Base-by-base conservation (phyloP, 2,329 filamentous ascomycete genomes). In the Epichloe hybrida region DNA sequence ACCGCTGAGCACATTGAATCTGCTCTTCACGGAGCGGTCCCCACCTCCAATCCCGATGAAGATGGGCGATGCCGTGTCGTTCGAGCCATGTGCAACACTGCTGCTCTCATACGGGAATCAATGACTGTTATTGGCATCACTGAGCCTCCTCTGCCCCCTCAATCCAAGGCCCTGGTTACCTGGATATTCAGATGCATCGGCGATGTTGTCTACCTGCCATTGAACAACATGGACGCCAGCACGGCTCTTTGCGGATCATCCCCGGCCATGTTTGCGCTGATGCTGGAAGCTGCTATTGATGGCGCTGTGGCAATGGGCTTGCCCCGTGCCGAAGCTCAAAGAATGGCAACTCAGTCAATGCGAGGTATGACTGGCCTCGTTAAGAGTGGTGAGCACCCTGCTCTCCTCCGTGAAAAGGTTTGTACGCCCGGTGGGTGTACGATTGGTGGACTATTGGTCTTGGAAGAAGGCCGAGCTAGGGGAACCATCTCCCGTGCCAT, bases 1-100 rank as follows among this genome's bases (percentile, higher is more conserved):
- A 81, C 83, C 2, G 78, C 80, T 15, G 66, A 77, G 46, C 80
- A 89, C 59, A 80, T 95, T 55, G 77, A 83, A 60, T 68, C 69
- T 15, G 75, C 79, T 35, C 67, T 91, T 12, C 81, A 86, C 59
- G 74, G 75, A 27, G 69, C 71, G 9, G 67, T 74, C 20, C 71
- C 74, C 38, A 66, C 68, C n/a, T 66, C 72, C 54, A 67, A 70
- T 57, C 65, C 70, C 15, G 67, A 69, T 5, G 64, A 68, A 50
- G 71, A 72, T 50, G 71, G 72, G 31, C 69, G 72, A 39, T 85
- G 79, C 66, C 72, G 77, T 41, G 75, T 93, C 43, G 82, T 94
- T 4, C 76, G 88, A 35, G 87, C 84, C 50, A 88, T 94, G 79
- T 88, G 88, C 58, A 94, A 94, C 70, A 90, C 86, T 0, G 87